phyloP scores from a whole-genome alignment of 23 red algal genomes.

The Agarophyton chilense region DNA sequence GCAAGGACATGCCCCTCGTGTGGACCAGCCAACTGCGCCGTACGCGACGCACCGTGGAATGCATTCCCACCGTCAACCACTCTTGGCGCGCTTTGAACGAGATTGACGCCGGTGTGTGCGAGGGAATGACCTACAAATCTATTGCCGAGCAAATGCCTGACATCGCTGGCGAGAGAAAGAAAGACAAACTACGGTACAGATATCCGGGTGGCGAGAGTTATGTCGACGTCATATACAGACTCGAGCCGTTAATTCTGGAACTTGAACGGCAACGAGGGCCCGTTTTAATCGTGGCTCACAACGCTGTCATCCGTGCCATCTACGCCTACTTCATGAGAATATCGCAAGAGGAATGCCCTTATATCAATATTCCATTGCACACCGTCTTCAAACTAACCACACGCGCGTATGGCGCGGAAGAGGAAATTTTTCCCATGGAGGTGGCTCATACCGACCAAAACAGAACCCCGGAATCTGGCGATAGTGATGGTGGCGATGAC shows the following conservation, averaged over 20 bases:
- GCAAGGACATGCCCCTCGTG: slow-evolving; percentile 76
- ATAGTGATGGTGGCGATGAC: slow-evolving; percentile 51
- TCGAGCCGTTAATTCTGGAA: slow-evolving; percentile 98
- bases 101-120: slow-evolving; percentile 98
- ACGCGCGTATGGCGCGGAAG: slow-evolving; percentile 78
- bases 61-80: slow-evolving; percentile 91
- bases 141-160: slow-evolving; percentile 79
- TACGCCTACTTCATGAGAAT: slow-evolving; percentile 92
- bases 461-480: slow-evolving; percentile 74
- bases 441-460: slow-evolving; percentile 75
- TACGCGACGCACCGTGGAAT: slow-evolving; percentile 88
- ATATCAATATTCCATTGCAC: slow-evolving; percentile 96
- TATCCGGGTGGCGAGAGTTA: slow-evolving; percentile 98
- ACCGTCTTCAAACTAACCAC: slow-evolving; percentile 88
- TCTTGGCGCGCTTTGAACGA: slow-evolving; percentile 98
- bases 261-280: slow-evolving; percentile 90
- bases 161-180: slow-evolving; percentile 71
- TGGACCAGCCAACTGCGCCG: slow-evolving; percentile 96
- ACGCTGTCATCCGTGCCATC: slow-evolving; percentile 98
- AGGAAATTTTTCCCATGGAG: slow-evolving; percentile 67
- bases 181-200: slow-evolving; percentile 94
- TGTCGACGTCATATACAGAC: slow-evolving; percentile 89
- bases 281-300: slow-evolving; percentile 97
- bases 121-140: slow-evolving; percentile 94
- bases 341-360: slow-evolving; percentile 83